phyloP scores from a whole-genome alignment of 2,329 filamentous ascomycete genomes.

The Alternaria conjuncta region DNA sequence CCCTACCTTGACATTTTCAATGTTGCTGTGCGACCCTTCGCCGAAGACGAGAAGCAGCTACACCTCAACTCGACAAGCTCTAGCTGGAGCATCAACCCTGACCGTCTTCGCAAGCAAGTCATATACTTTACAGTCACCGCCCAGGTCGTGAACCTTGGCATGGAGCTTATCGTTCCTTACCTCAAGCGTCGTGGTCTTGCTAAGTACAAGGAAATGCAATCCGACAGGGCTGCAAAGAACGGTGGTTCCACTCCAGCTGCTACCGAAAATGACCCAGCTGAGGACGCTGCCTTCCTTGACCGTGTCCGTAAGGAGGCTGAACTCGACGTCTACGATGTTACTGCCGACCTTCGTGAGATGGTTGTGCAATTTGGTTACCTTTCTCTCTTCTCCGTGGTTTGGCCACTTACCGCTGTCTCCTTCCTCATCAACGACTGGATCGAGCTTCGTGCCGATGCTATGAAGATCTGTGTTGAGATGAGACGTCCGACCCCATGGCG shows the following conservation, averaged over 20 bases:
- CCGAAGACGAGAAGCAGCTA: slow-evolving; percentile 75
- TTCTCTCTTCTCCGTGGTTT: slow-evolving; percentile 88
- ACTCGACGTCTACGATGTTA: slow-evolving; percentile 86
- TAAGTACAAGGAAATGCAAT: slow-evolving; percentile 79
- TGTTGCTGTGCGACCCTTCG: slow-evolving; percentile 74
- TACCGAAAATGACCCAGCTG: slow-evolving; percentile 68
- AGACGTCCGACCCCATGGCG: slow-evolving; percentile 89
- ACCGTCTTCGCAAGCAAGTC: slow-evolving; percentile 85
- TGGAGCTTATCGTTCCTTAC: slow-evolving; percentile 86
- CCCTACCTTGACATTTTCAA: slow-evolving; percentile 87
- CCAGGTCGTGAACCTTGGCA: slow-evolving; percentile 83
- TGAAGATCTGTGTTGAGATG: slow-evolving; percentile 91
- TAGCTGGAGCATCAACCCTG: slow-evolving; percentile 81
- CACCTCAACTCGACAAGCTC: slow-evolving; percentile 54
- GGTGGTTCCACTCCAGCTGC: slow-evolving; percentile 58
- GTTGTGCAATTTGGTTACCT: slow-evolving; percentile 75
- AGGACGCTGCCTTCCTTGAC: slow-evolving; percentile 80
- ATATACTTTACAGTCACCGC: slow-evolving; percentile 96
- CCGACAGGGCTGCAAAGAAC: slow-evolving; percentile 63
- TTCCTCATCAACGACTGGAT: slow-evolving; percentile 97
- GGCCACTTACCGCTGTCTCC: slow-evolving; percentile 88
- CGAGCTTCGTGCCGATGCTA: slow-evolving; percentile 87
- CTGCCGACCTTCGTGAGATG: slow-evolving; percentile 81
- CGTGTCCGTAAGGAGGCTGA: slow-evolving; percentile 84
- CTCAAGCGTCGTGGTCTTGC: slow-evolving; percentile 78